phyloP scores from a whole-genome alignment of 352 stramenopile species.

The Globisporangium emineosum region DNA sequence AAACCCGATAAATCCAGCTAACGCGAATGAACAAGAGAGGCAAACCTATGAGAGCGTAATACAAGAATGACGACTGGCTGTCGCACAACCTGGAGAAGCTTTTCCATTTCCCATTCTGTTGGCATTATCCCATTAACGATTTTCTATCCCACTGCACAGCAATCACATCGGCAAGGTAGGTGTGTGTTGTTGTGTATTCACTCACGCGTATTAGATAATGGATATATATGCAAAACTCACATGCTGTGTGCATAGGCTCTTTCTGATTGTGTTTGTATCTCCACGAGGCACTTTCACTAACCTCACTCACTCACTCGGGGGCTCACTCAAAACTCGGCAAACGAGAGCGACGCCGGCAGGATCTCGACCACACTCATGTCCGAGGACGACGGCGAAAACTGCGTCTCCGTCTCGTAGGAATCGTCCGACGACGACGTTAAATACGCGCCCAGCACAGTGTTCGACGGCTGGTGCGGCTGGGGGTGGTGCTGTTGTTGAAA shows the following conservation, averaged over 20 bases:
- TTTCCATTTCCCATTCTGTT: background rate
- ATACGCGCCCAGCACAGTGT: slow-evolving; percentile 34
- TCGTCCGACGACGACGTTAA: slow-evolving; percentile 47
- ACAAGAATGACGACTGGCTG: background rate
- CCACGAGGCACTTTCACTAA: background rate
- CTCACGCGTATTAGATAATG: no score
- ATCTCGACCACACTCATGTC: slow-evolving; percentile 33
- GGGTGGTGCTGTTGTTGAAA: slow-evolving; percentile 10
- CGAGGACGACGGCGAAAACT: slow-evolving; percentile 30
- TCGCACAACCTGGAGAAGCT: background rate
- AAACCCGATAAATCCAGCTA: slow-evolving; percentile 27
- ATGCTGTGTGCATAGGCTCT: background rate
- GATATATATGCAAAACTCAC: slow-evolving; percentile 2
- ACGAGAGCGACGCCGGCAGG: slow-evolving; percentile 25
- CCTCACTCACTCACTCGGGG: background rate
- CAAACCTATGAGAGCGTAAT: background rate
- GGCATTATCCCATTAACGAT: background rate
- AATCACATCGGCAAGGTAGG: background rate
- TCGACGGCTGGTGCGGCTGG: background rate
- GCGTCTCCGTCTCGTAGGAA: slow-evolving; percentile 24
- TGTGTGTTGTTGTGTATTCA: background rate
- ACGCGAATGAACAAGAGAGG: background rate
- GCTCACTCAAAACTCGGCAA: slow-evolving; percentile 35
- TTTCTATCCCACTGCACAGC: background rate
- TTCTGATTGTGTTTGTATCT: slow-evolving; percentile 7